Percentiles rank a stretch among this genome's conserved stretches.
Evolutionary conservation across 2,329 filamentous ascomycete species (phyloP).

Genomic region (Paramyrothecium roridum): DNA sequence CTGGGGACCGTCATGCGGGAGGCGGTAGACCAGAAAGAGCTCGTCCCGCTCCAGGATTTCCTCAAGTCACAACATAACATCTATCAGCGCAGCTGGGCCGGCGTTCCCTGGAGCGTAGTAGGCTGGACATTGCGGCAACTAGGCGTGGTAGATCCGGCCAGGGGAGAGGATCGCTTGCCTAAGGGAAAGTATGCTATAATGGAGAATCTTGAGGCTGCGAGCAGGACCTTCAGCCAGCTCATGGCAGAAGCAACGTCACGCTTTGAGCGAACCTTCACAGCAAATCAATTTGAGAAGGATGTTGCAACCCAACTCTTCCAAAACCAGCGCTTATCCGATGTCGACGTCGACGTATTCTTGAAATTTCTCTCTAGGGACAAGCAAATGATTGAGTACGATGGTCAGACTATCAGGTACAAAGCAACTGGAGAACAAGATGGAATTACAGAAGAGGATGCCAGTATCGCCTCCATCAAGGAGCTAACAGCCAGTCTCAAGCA

Average conservation of each 20-base stretch:
- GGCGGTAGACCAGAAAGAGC: slow-evolving; percentile 63
- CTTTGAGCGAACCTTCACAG: slow-evolving; percentile 67
- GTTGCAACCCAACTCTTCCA: slow-evolving; percentile 52
- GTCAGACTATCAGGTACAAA: slow-evolving; percentile 72
- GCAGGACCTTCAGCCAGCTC: slow-evolving; percentile 49
- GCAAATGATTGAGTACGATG: slow-evolving; percentile 55
- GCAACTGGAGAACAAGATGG: slow-evolving; percentile 40
- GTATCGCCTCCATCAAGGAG: slow-evolving; percentile 80
- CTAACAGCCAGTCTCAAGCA: slow-evolving; percentile 72
- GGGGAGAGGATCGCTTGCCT: slow-evolving; percentile 53
- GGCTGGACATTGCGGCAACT: slow-evolving; percentile 73
- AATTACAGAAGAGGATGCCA: slow-evolving; percentile 75
- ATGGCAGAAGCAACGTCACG: slow-evolving; percentile 40
- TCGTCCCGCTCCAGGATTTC: slow-evolving; percentile 72
- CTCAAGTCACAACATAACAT: slow-evolving; percentile 63
- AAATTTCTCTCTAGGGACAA: slow-evolving; percentile 68
- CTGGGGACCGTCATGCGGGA: slow-evolving; percentile 76
- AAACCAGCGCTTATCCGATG: slow-evolving; percentile 50
- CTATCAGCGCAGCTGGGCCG: slow-evolving; percentile 67
- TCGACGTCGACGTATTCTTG: slow-evolving; percentile 68
- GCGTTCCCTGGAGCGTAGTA: slow-evolving; percentile 66
- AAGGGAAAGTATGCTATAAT: slow-evolving; percentile 64
- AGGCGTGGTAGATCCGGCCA: slow-evolving; percentile 52
- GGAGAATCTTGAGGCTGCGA: slow-evolving; percentile 57
- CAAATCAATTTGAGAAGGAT: slow-evolving; percentile 57